These are phyloP conservation scores for Luffa acutangula DNA, from an alignment of 306 rosid genomes.

Conservation along the genomic window DNA sequence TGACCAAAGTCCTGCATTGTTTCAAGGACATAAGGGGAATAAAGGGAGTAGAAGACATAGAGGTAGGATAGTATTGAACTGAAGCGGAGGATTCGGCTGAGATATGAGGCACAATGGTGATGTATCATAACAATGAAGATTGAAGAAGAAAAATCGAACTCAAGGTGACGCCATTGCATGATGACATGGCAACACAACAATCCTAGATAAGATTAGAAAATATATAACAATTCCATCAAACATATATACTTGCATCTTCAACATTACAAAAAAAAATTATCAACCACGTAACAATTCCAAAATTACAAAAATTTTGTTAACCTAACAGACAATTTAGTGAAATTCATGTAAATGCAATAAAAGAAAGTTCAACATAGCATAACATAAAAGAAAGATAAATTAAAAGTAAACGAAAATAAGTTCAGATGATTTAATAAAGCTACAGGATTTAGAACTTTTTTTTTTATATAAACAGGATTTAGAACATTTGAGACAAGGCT, in stretches of 20 bases:
- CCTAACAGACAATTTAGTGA: too few species aligned
- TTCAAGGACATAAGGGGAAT: conserved; percentile 11
- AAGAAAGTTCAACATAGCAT: too few species aligned
- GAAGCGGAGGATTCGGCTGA: background rate
- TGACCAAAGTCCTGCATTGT: conserved; percentile 29
- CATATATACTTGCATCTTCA: background rate
- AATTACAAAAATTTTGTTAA: conserved; percentile 6
- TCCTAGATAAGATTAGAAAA: background rate
- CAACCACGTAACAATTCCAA: conserved; percentile 45
- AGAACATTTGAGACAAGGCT: too few species aligned
- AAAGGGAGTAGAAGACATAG: conserved; percentile 7
- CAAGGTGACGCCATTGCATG: background rate
- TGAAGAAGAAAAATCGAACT: background rate
- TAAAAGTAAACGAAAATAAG: too few species aligned
- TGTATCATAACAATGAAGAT: background rate
- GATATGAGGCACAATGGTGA: background rate
- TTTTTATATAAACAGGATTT: too few species aligned
- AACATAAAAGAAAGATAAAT: too few species aligned
- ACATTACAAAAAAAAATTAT: too few species aligned
- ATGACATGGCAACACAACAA: background rate
- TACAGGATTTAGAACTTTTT: too few species aligned
- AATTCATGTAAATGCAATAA: too few species aligned
- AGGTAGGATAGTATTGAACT: conserved; percentile 3
- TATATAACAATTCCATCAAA: background rate
- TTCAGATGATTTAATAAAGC: too few species aligned